Base-by-base conservation (phyloP, 768 basidiomycete genomes). In the Terana coerulea region DNA sequence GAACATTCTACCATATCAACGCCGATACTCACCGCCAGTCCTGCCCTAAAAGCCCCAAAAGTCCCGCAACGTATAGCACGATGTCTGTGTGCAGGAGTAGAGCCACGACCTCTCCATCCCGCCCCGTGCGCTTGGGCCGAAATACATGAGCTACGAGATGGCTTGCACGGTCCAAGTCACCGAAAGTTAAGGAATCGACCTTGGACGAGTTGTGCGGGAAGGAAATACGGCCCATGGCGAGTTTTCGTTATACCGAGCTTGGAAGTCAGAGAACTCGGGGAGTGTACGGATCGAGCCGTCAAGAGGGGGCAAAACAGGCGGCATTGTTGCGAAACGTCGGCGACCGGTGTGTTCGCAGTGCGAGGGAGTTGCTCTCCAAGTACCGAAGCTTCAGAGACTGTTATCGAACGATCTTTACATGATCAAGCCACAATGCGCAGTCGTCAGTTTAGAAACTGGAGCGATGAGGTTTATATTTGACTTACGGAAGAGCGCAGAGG, bases 181-280 rank as follows among this genome's bases (percentile, higher is more conserved):
- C 21, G 30, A 44, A 57, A 3, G 41, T 31, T 19, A 51, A 33
- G 12, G 26, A 30, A n/a, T 9, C 12, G 19, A 46, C 21, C 8
- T 17, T 12, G 12, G 42, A 7, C 5, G 28, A 26, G 10, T n/a
- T 14, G 15, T n/a, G n/a, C n/a, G 9, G 5, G 24, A 26, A 43
- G 11, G 42, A 26, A 26, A 22, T 25, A 9, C 9, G 12, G 19
- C 42, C 42, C 42, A 43, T 9, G 42, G 19, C 12, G 10, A 11
- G 6, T 37, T 21, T 5, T 33, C 37, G 24, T 54, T 54, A 35
- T 49, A 41, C 25, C 34, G 17, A 3, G 53, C 53, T 14, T 54
- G 53, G 28, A 49, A 54, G 41, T 54, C 53, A 15, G 49, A 3
- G 25, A 54, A 43, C 19, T 36, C 53, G 6, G 47, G n/a, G 14